These are phyloP conservation scores for Sequoia sempervirens DNA, from an alignment of 75 land plant species.

Conservation along the genomic window DNA sequence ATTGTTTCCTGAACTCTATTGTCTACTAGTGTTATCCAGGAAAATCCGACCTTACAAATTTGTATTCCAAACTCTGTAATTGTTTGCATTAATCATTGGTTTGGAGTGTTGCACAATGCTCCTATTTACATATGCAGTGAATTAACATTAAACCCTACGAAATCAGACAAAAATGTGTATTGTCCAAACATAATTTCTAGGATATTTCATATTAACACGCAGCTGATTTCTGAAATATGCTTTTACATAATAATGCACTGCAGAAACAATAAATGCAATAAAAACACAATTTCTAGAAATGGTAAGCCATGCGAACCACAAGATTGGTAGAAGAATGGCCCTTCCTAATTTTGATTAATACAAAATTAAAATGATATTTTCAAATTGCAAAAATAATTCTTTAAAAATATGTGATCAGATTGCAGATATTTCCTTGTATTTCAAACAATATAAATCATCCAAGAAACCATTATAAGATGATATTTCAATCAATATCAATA, in stretches of 20 bases:
- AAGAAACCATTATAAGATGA: neutral
- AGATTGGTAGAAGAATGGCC: neutral
- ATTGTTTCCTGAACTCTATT: too few relatives aligned
- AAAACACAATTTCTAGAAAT: neutral
- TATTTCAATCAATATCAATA: neutral
- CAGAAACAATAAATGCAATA: neutral
- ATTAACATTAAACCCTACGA: too few relatives aligned
- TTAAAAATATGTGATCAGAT: neutral
- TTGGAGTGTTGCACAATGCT: too few relatives aligned
- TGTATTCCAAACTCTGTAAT: too few relatives aligned
- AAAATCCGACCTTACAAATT: too few relatives aligned
- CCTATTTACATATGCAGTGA: too few relatives aligned
- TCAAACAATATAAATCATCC: neutral
- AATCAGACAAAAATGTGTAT: too few relatives aligned
- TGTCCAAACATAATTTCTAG: too few relatives aligned
- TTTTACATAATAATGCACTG: neutral
- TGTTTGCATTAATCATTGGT: too few relatives aligned
- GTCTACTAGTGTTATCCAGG: too few relatives aligned
- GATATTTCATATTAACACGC: neutral
- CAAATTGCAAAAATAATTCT: neutral
- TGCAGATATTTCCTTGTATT: neutral
- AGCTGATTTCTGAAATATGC: neutral
- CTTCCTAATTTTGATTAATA: neutral
- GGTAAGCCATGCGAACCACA: neutral
- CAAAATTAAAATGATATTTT: neutral